A percentile compares a stretch with the other conserved stretches of the same genome.
phyloP scores from a whole-genome alignment of 2,329 filamentous ascomycete species.

The Botryotinia calthae region DNA sequence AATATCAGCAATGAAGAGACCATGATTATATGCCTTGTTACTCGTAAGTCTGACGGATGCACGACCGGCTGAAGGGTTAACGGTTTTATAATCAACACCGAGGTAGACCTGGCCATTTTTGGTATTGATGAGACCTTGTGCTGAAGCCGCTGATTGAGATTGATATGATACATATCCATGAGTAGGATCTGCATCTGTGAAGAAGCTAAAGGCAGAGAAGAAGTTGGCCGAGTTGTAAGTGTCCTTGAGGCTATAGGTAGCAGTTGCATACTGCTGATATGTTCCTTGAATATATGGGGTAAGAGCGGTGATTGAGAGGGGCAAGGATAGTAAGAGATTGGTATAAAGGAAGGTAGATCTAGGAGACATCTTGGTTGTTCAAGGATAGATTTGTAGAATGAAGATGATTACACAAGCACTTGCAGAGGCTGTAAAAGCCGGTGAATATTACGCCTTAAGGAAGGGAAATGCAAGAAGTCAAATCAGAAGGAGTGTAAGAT shows the following conservation, averaged over 20 bases:
- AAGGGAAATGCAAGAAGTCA: slow-evolving; percentile 2
- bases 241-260: slow-evolving; percentile 45
- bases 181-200: slow-evolving; percentile 63
- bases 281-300: slow-evolving; percentile 1
- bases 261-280: slow-evolving; percentile 23
- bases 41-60: slow-evolving; percentile 65
- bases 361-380: slow-evolving; percentile 4
- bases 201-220: slow-evolving; percentile 54
- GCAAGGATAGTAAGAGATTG: neutral
- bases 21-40: slow-evolving; percentile 52
- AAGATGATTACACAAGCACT: neutral
- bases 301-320: neutral
- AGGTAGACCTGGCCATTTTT: slow-evolving; percentile 58
- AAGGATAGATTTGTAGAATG: neutral
- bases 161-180: slow-evolving; percentile 73
- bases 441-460: neutral
- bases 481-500: slow-evolving; percentile 16
- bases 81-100: slow-evolving; percentile 63
- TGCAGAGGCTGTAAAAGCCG: neutral
- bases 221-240: slow-evolving; percentile 47
- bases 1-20: slow-evolving; percentile 57
- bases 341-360: neutral
- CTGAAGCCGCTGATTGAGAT: slow-evolving; percentile 54
- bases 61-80: slow-evolving; percentile 57
- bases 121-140: slow-evolving; percentile 46